Base-by-base conservation (phyloP, 2,329 filamentous ascomycete species). In the Botrytis porri region DNA sequence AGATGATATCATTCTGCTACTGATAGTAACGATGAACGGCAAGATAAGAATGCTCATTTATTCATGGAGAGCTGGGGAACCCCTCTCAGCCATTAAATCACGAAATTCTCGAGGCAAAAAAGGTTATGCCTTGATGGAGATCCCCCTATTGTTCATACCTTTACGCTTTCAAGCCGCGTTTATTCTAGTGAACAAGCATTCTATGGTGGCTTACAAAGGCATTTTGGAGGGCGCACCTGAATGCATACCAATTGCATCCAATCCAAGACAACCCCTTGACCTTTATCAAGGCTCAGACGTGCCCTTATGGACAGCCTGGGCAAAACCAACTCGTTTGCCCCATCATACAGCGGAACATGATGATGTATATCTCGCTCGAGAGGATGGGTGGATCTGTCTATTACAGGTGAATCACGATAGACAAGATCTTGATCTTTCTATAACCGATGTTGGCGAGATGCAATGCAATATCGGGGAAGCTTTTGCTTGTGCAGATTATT, bases 241-340 rank as follows among this genome's bases (percentile, higher is more conserved):
- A 41, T 57, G 45, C 20, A 70, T 70, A 48, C 32, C 32, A 39
- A 70, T 70, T 41, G 29, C 14, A 4, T 20, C n/a, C 18, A 18
- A 2, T 32, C 37, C 9, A 37, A 64, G n/a, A n/a, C 25, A 35
- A 7, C 45, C 69, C 25, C 63, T 45, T 14, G 35, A 66, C 20
- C 69, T 65, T 39, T 88, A 87, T 72, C 83, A 85, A 64, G 71
- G 85, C 39, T 81, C 74, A 48, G 82, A 79, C 51, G 79, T 75
- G 57, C 92, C 92, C 0, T 82, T 93, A 5, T 98, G 94, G 93
- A 92, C 92, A 5, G 89, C 92, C 37, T 99, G 95, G 95, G 89
- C 93, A 41, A 88, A 93, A 74, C 92, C 94, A 2, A 87, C 89
- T 74, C 90, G 95, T 12, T 87, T 67, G 10, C 72, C 89, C 37